A percentile compares a stretch with the other conserved stretches of the same genome.
Conservation (phyloP, 305 asterid genomes). For the Petunia hybrid region DNA sequence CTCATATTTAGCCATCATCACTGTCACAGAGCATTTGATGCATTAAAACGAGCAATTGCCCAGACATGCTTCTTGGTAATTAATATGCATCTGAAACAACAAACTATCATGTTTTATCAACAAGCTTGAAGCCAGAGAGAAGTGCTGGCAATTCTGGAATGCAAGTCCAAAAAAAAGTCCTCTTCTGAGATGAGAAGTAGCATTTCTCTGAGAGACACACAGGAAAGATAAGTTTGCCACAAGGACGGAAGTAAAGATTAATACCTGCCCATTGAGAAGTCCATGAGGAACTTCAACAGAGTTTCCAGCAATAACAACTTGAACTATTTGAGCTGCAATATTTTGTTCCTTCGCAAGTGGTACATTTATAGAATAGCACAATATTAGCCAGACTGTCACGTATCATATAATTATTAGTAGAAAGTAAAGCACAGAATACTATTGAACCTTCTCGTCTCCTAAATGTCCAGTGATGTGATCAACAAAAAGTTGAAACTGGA, state of each 20-base stretch:
- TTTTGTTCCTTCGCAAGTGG: constrained; percentile 71
- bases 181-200: constrained; percentile 8
- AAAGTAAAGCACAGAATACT: constrained; percentile 35
- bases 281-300: constrained; percentile 78
- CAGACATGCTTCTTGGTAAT: constrained; percentile 7
- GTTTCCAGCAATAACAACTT: constrained; percentile 90
- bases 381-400: constrained; percentile 36
- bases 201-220: background rate
- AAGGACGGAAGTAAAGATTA: constrained; percentile 22
- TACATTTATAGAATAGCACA: constrained; percentile 35
- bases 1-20: background rate
- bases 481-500: constrained; percentile 85
- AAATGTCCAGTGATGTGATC: constrained; percentile 99
- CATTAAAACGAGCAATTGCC: constrained; percentile 1
- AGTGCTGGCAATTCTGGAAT: constrained; percentile 1
- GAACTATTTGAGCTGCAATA: constrained; percentile 89
- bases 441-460: constrained; percentile 86
- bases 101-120: background rate
- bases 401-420: constrained; percentile 23
- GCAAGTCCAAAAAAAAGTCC: background rate
- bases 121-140: background rate
- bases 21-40: background rate
- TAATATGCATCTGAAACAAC: background rate
- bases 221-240: background rate
- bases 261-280: constrained; percentile 93